Evolutionary conservation across 768 basidiomycete species (phyloP).

Genomic region (Fistulinella prunicolor): DNA sequence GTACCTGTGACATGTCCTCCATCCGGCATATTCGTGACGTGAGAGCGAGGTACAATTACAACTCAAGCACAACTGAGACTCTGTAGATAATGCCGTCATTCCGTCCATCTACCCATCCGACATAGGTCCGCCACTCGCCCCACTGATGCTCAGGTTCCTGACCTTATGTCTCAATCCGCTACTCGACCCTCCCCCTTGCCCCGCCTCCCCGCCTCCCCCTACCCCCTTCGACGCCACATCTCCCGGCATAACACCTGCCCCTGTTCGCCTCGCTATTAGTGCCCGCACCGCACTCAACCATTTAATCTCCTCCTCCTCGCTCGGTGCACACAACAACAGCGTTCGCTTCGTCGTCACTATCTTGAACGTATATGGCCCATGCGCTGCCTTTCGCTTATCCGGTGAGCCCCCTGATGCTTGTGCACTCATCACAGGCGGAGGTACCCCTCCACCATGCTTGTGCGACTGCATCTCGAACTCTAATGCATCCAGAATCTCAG

Average conservation of each 20-base stretch:
- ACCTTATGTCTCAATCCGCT: constrained; percentile 45
- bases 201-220: constrained; percentile 13
- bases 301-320: constrained; percentile 96
- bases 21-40: constrained; percentile 18
- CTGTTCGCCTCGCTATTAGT: constrained; percentile 73
- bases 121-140: constrained; percentile 22
- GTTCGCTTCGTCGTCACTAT: constrained; percentile 94
- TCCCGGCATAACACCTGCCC: constrained; percentile 49
- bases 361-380: constrained; percentile 76
- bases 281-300: constrained; percentile 96
- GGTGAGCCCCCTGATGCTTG: constrained; percentile 36
- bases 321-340: constrained; percentile 86
- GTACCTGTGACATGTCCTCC: constrained; percentile 6
- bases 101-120: constrained; percentile 20
- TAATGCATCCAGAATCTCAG: constrained; percentile 86
- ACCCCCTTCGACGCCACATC: constrained; percentile 24
- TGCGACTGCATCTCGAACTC: constrained; percentile 72
- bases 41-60: constrained; percentile 22
- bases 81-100: constrained; percentile 23
- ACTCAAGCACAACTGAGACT: constrained; percentile 5
- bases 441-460: constrained; percentile 39
- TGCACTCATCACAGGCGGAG: constrained; percentile 30
- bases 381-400: constrained; percentile 44
- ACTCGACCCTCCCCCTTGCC: constrained; percentile 25
- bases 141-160: constrained; percentile 47